Evolutionary conservation across 2,329 filamentous ascomycete species (phyloP), one percentile per base, ranked within the genome.

Genomic region (Aspergillus phoenicis): DNA sequence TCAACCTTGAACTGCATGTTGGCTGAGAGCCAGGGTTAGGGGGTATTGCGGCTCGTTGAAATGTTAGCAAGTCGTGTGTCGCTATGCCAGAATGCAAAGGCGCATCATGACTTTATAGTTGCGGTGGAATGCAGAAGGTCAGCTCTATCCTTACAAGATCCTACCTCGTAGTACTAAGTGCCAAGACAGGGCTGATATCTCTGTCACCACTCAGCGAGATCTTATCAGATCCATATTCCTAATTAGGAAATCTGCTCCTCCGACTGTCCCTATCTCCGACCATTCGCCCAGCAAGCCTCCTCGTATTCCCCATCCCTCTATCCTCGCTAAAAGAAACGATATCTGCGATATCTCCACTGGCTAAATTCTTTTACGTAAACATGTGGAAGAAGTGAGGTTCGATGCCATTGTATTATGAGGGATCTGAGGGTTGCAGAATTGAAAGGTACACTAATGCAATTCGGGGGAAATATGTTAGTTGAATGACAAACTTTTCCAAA

Each of bases 221-320:
- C 52, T 55, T 45, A 55, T 55, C 52, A 55, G 52, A 55, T 55
- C 52, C 52, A 55, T 55, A 43, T 55, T 55, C 52, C 52, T 55
- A 45, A 33, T 6, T 3, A 22, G 52, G 52, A 6, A 55, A 22
- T 45, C 38, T 30, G 22, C 20, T 30, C 38, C 52, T 38, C 26
- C 5, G 33, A 26, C 20, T 24, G 30, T 52, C 20, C 4, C 33
- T 38, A 53, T 38, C 20, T 7, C 51, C 52, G 36, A 43, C 13
- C 8, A 13, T 43, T 45, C n/a, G 52, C 38, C 52, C 45, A 45
- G 52, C 39, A 33, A 41, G 26, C 17, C 51, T 53, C 22, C 24
- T 55, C 52, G 52, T 55, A 55, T 55, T 28, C 36, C 13, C 8
- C 26, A 30, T 28, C 22, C 38, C 24, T 54, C 33, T n/a, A 48